phyloP scores from a whole-genome alignment of 768 basidiomycete genomes.

The Glaciozyma martinii region DNA sequence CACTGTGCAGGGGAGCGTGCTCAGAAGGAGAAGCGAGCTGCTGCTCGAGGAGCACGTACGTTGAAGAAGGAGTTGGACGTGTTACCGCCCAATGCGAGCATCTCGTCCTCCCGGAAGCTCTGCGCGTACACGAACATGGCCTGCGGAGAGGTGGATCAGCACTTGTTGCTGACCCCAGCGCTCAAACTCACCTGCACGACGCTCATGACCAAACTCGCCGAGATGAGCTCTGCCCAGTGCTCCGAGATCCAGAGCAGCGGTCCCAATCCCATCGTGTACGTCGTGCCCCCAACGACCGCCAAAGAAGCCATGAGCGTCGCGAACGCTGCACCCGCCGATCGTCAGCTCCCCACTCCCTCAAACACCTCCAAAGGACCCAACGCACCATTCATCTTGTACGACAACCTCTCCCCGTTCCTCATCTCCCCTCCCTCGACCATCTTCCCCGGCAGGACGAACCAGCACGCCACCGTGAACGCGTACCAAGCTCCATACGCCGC shows the following conservation, averaged over 20 bases:
- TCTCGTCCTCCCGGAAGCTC: conserved; percentile 51
- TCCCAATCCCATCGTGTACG: conserved; percentile 64
- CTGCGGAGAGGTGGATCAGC: conserved; percentile 11
- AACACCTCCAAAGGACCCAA: background rate
- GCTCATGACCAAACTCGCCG: conserved; percentile 72
- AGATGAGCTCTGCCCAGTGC: conserved; percentile 80
- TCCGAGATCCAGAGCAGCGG: conserved; percentile 85
- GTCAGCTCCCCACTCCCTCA: background rate
- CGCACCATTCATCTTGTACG: conserved; percentile 91
- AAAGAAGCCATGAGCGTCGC: conserved; percentile 74
- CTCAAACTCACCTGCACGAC: conserved; percentile 48
- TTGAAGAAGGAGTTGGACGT: conserved; percentile 79
- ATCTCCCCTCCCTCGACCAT: conserved; percentile 60
- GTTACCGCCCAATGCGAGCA: conserved; percentile 90
- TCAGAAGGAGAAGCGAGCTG: background rate
- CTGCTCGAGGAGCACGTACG: conserved; percentile 47
- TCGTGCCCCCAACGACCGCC: conserved; percentile 59
- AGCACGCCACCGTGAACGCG: conserved; percentile 69
- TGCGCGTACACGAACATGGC: conserved; percentile 58
- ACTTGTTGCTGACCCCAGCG: background rate
- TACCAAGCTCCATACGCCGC: conserved; percentile 82
- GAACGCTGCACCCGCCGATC: conserved; percentile 54
- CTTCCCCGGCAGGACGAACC: conserved; percentile 68
- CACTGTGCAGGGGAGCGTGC: conserved; percentile 49
- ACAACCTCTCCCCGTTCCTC: conserved; percentile 59